Base-by-base conservation (phyloP, 495 filamentous ascomycete species). In the Penicillium chermesinum region DNA sequence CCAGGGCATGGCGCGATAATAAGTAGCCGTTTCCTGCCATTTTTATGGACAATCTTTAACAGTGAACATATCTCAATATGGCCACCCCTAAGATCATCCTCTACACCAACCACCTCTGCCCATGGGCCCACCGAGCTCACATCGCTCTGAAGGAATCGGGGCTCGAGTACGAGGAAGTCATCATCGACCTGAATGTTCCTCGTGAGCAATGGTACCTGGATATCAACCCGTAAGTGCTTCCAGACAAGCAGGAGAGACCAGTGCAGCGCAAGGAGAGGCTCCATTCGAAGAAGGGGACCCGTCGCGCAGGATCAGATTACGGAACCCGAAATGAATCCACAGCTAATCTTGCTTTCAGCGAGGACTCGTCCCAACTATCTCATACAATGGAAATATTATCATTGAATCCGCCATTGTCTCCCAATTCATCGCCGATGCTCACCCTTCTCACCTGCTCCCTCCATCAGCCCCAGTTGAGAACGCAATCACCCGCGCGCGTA, bases 131-230 rank as follows among this genome's bases (percentile, higher is more conserved):
- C 58, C 84, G 89, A 18, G 87, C 78, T 1, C 85, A 94, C 59
- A 90, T 91, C 38, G 79, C 80, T 7, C 78, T 95, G 19, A 74
- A 77, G 18, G 87, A 89, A 61, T 77, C 89, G 10, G 75, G 78
- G 20, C 59, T 95, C 15, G 77, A 83, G 1, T 93, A 81, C 53
- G 82, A 91, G 52, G 86, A 91, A 55, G 86, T 89, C 55, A 82
- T 80, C 44, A 89, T 95, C 61, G 84, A 90, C 60, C 75, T 96
- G 38, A 57, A 64, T 53, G 75, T 56, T 3, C 89, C 89, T 0
- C 83, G 89, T 8, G 86, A 87, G 41, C 72, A 79, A n/a, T 90
- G 87, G 77, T 95, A 94, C 64, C 78, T 94, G 3, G 74, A 86
- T 40, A 71, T 96, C 62, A 96, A 95, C 69, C 89, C 88, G 80